Conservation (phyloP, 768 basidiomycete species). For the Lyophyllum atratum region DNA sequence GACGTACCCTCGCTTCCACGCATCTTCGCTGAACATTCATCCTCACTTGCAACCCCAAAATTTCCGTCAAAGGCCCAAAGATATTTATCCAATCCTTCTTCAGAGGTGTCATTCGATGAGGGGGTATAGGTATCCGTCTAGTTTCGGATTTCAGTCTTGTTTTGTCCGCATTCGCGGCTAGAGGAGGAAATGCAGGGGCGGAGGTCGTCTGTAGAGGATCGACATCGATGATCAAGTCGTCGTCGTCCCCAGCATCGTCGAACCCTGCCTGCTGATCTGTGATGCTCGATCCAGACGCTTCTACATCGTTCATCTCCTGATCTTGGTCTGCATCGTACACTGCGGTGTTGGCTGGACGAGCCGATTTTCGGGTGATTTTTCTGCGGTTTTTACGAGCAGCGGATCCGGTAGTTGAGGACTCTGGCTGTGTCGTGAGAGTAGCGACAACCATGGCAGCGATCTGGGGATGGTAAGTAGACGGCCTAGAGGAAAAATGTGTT, state of each 20-base stretch:
- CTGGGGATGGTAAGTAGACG: neutral
- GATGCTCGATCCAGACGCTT: conserved; percentile 14
- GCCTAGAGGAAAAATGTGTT: conserved; percentile 7
- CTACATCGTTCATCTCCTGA: conserved; percentile 23
- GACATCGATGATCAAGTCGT: conserved; percentile 63
- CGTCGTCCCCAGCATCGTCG: conserved; percentile 49
- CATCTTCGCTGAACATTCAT: conserved; percentile 92
- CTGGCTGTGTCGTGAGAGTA: conserved; percentile 17
- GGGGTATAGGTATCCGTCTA: conserved; percentile 89
- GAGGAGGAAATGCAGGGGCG: conserved; percentile 70
- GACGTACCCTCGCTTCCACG: conserved; percentile 89
- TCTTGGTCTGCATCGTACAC: conserved; percentile 16
- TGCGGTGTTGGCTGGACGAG: conserved; percentile 4
- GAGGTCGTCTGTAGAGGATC: conserved; percentile 48
- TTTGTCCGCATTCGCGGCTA: conserved; percentile 58
- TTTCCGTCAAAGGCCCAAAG: conserved; percentile 91
- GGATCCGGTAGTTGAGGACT: conserved; percentile 13
- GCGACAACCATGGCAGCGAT: conserved; percentile 41
- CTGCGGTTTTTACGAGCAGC: conserved; percentile 37
- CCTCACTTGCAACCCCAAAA: conserved; percentile 91
- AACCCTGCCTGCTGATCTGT: conserved; percentile 9
- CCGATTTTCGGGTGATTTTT: conserved; percentile 35
- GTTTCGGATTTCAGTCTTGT: conserved; percentile 75
- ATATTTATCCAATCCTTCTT: conserved; percentile 52
- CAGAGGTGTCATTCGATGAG: conserved; percentile 95